Conservation (phyloP, 2,329 filamentous ascomycete genomes). For the Botrytis medusae region DNA sequence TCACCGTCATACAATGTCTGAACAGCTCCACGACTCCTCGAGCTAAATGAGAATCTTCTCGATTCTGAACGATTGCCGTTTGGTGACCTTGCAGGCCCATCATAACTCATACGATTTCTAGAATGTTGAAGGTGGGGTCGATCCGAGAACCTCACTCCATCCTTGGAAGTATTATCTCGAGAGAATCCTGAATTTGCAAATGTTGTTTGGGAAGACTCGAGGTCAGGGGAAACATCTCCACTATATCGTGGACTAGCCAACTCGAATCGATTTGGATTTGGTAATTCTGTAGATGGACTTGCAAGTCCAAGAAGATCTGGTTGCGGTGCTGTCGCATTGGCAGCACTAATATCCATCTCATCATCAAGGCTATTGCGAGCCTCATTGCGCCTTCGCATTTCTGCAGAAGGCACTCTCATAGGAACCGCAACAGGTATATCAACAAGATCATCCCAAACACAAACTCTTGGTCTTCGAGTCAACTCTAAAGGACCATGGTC, state of each 20-base stretch:
- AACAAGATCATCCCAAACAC: slow-evolving; percentile 96
- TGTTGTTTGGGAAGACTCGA: slow-evolving; percentile 29
- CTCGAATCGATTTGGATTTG: slow-evolving; percentile 75
- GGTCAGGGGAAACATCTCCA: slow-evolving; percentile 30
- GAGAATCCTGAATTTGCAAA: slow-evolving; percentile 25
- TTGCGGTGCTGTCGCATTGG: slow-evolving; percentile 56
- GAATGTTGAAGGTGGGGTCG: slow-evolving; percentile 33
- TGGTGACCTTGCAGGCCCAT: slow-evolving; percentile 37
- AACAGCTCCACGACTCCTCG: slow-evolving; percentile 35
- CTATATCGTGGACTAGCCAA: slow-evolving; percentile 48
- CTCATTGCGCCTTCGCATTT: slow-evolving; percentile 69
- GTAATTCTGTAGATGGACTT: slow-evolving; percentile 44
- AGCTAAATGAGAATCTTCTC: slow-evolving; percentile 44
- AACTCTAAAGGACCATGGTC: slow-evolving; percentile 94
- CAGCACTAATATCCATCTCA: slow-evolving; percentile 86
- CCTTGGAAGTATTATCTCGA: slow-evolving; percentile 27
- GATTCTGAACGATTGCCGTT: slow-evolving; percentile 25
- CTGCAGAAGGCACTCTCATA: slow-evolving; percentile 79
- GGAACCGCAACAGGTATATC: slow-evolving; percentile 94
- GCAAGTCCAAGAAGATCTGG: slow-evolving; percentile 62
- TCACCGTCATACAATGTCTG: slow-evolving; percentile 61
- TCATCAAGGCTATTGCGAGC: slow-evolving; percentile 59
- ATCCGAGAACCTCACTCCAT: slow-evolving; percentile 36
- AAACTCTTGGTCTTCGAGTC: slow-evolving; percentile 84
- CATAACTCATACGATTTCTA: slow-evolving; percentile 39